Evolutionary conservation across 805 yeast genomes (phyloP).

Genomic region (Wickerhamiella shivajii): DNA sequence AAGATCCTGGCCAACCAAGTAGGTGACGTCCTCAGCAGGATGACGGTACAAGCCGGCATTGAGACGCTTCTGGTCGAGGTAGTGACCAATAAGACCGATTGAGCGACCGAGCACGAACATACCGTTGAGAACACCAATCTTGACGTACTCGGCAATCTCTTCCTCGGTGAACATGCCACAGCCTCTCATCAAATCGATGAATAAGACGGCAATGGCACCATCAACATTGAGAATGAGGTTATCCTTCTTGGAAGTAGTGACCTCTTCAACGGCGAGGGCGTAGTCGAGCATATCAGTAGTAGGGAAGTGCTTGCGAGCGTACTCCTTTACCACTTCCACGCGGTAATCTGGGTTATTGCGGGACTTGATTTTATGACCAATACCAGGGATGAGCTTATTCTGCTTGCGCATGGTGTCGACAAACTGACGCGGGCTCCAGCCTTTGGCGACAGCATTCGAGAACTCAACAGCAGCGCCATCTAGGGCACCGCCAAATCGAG

Average conservation of each 20-base stretch:
- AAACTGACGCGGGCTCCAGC: slow-evolving; percentile 32
- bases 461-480: slow-evolving; percentile 35
- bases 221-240: slow-evolving; percentile 33
- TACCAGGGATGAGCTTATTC: slow-evolving; percentile 34
- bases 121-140: slow-evolving; percentile 34
- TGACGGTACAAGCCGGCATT: slow-evolving; percentile 34
- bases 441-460: slow-evolving; percentile 31
- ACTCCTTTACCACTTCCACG: slow-evolving; percentile 34
- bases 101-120: slow-evolving; percentile 33
- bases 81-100: slow-evolving; percentile 34
- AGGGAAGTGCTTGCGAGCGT: slow-evolving; percentile 32
- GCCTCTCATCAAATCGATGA: slow-evolving; percentile 30
- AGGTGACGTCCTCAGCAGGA: slow-evolving; percentile 36
- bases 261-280: slow-evolving; percentile 35
- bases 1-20: slow-evolving; percentile 29
- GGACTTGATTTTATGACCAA: slow-evolving; percentile 34
- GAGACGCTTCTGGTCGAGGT: slow-evolving; percentile 33
- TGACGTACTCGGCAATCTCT: slow-evolving; percentile 31
- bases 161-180: slow-evolving; percentile 33
- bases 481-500: slow-evolving; percentile 34
- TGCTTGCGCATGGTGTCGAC: slow-evolving; percentile 34
- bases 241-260: slow-evolving; percentile 36
- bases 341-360: slow-evolving; percentile 36
- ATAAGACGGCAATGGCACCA: slow-evolving; percentile 33
- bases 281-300: slow-evolving; percentile 29